Evolutionary conservation across 371 early-diverging fungal species (phyloP).

Genomic region (Mycotypha africana): DNA sequence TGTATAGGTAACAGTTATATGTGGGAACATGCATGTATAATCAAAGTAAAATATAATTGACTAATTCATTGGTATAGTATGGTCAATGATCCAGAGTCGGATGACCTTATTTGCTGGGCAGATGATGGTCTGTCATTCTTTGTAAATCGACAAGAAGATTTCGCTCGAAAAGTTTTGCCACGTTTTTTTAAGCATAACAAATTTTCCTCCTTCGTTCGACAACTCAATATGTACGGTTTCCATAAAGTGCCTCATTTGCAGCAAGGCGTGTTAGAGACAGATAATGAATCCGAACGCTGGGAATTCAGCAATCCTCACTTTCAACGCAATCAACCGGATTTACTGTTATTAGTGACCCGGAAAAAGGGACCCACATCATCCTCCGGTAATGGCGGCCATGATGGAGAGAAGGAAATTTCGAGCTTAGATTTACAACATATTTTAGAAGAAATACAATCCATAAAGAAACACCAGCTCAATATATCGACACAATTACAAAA

Average conservation of each 20-base stretch:
- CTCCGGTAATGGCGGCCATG: too few relatives aligned
- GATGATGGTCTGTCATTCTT: slow-evolving; percentile 74
- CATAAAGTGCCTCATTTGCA: slow-evolving; percentile 79
- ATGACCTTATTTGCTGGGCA: slow-evolving; percentile 73
- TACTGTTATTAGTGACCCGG: slow-evolving; percentile 45
- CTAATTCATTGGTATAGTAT: slow-evolving; percentile 36
- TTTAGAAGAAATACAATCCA: slow-evolving; percentile 78
- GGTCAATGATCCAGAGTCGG: slow-evolving; percentile 65
- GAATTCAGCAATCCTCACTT: slow-evolving; percentile 56
- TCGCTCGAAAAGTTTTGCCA: slow-evolving; percentile 81
- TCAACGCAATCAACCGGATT: slow-evolving; percentile 51
- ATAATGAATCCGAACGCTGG: slow-evolving; percentile 54
- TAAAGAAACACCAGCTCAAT: slow-evolving; percentile 84
- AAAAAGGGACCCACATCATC: slow-evolving; percentile 42
- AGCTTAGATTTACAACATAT: slow-evolving; percentile 53
- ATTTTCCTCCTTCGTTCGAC: slow-evolving; percentile 91
- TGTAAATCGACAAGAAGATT: slow-evolving; percentile 65
- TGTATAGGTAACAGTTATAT: slow-evolving; percentile 58
- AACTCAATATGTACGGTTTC: slow-evolving; percentile 92
- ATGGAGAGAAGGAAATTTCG: slow-evolving; percentile 39
- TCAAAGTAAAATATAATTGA: background rate
- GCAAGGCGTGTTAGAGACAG: slow-evolving; percentile 67
- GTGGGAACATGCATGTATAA: background rate
- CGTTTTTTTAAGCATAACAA: slow-evolving; percentile 92
- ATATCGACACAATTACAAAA: slow-evolving; percentile 80